A percentile compares a stretch with the other conserved stretches of the same genome.
Evolutionary conservation across 768 basidiomycete genomes (phyloP).

Genomic region (Austroboletus festivus): DNA sequence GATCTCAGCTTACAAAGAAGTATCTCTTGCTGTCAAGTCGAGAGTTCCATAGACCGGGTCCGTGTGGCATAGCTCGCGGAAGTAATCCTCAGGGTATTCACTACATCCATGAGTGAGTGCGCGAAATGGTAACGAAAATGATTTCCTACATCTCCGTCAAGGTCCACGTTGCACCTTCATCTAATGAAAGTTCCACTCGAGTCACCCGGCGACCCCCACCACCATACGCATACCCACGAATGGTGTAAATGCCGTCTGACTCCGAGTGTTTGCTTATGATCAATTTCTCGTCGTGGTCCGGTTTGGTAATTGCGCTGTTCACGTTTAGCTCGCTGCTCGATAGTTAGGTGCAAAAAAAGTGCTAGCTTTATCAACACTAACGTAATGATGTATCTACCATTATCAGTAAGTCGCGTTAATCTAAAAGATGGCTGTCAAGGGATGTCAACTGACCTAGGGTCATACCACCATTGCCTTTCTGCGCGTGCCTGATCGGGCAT

Average conservation of each 20-base stretch:
- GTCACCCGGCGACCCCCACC: constrained; percentile 59
- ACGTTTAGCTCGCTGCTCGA: constrained; percentile 54
- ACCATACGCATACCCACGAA: constrained; percentile 59
- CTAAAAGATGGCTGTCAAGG: not conserved
- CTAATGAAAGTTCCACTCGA: constrained; percentile 55
- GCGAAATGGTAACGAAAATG: not conserved
- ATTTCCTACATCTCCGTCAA: constrained; percentile 38
- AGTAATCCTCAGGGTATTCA: constrained; percentile 50
- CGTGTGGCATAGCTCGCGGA: constrained; percentile 35
- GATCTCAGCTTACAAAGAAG: constrained; percentile 39
- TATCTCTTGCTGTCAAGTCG: constrained; percentile 46
- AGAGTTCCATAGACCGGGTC: constrained; percentile 47
- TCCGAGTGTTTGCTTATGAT: constrained; percentile 5
- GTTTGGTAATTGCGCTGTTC: constrained; percentile 54
- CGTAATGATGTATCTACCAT: constrained; percentile 34
- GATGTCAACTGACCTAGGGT: constrained; percentile 35
- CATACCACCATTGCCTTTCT: constrained; percentile 55
- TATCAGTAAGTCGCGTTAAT: not conserved
- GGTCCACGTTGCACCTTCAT: constrained; percentile 50
- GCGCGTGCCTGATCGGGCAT: constrained; percentile 50
- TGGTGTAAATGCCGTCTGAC: constrained; percentile 31
- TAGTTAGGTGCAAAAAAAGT: constrained; percentile 13
- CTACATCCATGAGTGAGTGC: constrained; percentile 16
- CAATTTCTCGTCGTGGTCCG: constrained; percentile 51
- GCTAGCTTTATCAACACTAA: constrained; percentile 12